Conservation (phyloP, 106 monocot genomes). For the Phalaenopsis aphrodite region DNA sequence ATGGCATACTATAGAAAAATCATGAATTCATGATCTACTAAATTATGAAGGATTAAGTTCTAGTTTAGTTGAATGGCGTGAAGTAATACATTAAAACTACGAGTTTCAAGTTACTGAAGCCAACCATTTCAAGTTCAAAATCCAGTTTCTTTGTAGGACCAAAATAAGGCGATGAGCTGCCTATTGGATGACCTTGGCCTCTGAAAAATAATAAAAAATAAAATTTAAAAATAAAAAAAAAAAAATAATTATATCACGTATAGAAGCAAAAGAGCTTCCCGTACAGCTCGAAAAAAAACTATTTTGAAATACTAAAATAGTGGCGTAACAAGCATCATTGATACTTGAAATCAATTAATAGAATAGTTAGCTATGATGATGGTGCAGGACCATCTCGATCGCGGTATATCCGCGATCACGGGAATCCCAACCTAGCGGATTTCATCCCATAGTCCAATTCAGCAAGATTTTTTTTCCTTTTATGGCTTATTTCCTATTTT, state of each 20-base stretch:
- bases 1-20: background rate
- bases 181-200: slow-evolving; percentile 82
- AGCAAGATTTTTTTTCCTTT: too few species aligned
- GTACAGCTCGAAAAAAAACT: background rate
- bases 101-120: slow-evolving; percentile 5
- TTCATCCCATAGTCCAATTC: too few species aligned
- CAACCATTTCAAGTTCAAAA: slow-evolving; percentile 99
- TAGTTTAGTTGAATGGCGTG: background rate
- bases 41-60: background rate
- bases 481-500: too few species aligned
- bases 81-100: background rate
- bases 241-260: too few species aligned
- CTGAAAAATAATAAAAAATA: slow-evolving; percentile 33
- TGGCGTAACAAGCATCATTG: background rate
- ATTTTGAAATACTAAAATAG: background rate
- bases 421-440: too few species aligned
- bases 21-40: background rate
- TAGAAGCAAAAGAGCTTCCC: background rate
- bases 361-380: background rate
- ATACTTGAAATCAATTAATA: background rate
- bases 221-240: slow-evolving; percentile 2
- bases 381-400: too few species aligned
- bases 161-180: slow-evolving; percentile 74
- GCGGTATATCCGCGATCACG: too few species aligned
- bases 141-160: slow-evolving; percentile 88